Evolutionary conservation across 352 stramenopile species (phyloP), one percentile per base, ranked within the genome.

Genomic region (Poterioochromonas sp.): DNA sequence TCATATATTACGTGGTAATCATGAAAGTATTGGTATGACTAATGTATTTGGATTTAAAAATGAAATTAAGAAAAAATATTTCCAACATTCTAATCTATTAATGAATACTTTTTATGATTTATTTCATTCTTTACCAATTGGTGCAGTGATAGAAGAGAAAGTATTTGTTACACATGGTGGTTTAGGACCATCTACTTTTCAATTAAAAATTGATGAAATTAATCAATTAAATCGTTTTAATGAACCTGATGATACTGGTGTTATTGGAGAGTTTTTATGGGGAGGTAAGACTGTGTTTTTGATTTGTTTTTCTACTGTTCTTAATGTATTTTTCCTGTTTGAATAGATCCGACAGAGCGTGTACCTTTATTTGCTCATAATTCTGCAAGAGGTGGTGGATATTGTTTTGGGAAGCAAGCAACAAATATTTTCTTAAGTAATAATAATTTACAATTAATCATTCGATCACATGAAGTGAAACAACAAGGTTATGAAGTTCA

Each of bases 21-120:
- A 99, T 84, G 95, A 99, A 86, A 98, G 92, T 41, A 97, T 97
- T 85, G 98, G 98, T 84, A 99, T 99, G 94, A 99, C 98, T 87
- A 98, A 98, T 82, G 97, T 98, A 76, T 99, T 99, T 84, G 96
- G 95, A 37, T 99, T 99, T 82, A 94, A 99, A 80, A 94, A 95
- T 44, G 96, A 99, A 84, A 93, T 98, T 65, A 97, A 96, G 85
- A 91, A 97, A 85, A 99, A 99, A 84, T 99, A 98, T 86, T 94
- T 99, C 84, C 90, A 40, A n/a, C 2, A 90, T 26, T 94, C 98
- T 53, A n/a, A n/a, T n/a, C n/a, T n/a, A n/a, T n/a, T n/a, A n/a
- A 98, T 99, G 89, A 84, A 93, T 60, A 88, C 98, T 43, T 99
- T 99, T 87, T 92, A 95, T 32, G 94, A 99, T 82, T 93, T 98